Evolutionary conservation across 1,284 basidiomycete species (phyloP), one percentile per base, ranked within the genome.

Genomic region (Kalmanozyma brasiliensis): DNA sequence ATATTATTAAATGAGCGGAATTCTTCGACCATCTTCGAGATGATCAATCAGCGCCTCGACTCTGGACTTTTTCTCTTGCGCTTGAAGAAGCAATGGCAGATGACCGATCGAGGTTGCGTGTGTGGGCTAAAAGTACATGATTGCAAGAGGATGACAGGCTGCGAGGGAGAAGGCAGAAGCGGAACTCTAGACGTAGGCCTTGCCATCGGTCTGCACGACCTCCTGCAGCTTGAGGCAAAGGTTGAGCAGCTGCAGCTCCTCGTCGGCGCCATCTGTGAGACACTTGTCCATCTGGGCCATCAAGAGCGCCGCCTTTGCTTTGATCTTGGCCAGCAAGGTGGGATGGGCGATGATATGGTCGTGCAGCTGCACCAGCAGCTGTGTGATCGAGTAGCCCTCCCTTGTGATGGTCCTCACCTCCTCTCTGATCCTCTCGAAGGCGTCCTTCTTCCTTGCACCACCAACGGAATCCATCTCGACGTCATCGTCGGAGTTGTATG

Each of bases 251-350:
- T 96, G 97, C 34, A 99, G 85, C 83, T 97, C 94, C 83, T 99
- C 96, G 76, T 98, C 95, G n/a, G 92, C 94, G 1, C 96, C 96
- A 76, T 98, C 95, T 67, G 91, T 93, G 38, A 99, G 84, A 0
- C 92, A 92, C 83, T 98, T 98, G 85, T 99, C 96, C 34, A 93
- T 93, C 82, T 95, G 93, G 4, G 94, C 95, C 65, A 98, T 90
- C 8, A 89, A 88, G 17, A 98, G 84, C 1, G 91, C 92, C 65
- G 91, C 91, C 26, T 85, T 85, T 1, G 92, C 88, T 83, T 98
- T 98, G 69, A 92, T 89, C 36, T 88, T 87, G 13, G 91, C 89
- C 33, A 88, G 87, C 57, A 98, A 84, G 0, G 89, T 88, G 1
- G 91, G 90, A 80, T 98, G 90, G 7, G 88, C 85, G 42, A 96